phyloP scores from a whole-genome alignment of 2,329 filamentous ascomycete genomes.

The Fusarium austroafricanum region DNA sequence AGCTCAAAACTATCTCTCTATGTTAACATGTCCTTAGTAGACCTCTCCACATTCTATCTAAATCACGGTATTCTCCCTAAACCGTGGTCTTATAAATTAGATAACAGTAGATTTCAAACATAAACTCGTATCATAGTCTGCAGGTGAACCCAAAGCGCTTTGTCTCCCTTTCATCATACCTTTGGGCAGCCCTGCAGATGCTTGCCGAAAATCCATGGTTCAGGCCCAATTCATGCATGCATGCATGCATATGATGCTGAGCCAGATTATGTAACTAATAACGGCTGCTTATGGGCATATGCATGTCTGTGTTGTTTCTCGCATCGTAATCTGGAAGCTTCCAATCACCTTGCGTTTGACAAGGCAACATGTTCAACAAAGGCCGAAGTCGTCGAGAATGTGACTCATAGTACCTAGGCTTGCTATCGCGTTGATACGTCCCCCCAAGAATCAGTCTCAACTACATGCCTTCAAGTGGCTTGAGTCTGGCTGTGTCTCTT shows the following conservation, averaged over 20 bases:
- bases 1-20: slow-evolving; percentile 1
- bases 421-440: background rate
- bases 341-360: background rate
- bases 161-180: background rate
- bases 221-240: slow-evolving; percentile 9
- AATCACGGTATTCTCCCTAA: background rate
- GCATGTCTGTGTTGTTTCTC: slow-evolving; percentile 22
- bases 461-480: background rate
- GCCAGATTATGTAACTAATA: slow-evolving; percentile 2
- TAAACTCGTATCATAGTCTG: slow-evolving; percentile 4
- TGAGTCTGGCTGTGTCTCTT: background rate
- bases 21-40: too few relatives aligned
- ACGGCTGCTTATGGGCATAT: slow-evolving; percentile 8
- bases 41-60: too few relatives aligned
- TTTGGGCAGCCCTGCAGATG: slow-evolving; percentile 32
- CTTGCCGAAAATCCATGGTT: background rate
- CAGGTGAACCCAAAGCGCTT: slow-evolving; percentile 14
- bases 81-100: background rate
- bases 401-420: slow-evolving; percentile 16
- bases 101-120: background rate
- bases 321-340: slow-evolving; percentile 9
- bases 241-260: slow-evolving; percentile 13
- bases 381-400: slow-evolving; percentile 3
- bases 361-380: background rate
- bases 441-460: background rate